Conservation (phyloP, 1,284 basidiomycete species). For the Rhodotorula mucilaginosa region DNA sequence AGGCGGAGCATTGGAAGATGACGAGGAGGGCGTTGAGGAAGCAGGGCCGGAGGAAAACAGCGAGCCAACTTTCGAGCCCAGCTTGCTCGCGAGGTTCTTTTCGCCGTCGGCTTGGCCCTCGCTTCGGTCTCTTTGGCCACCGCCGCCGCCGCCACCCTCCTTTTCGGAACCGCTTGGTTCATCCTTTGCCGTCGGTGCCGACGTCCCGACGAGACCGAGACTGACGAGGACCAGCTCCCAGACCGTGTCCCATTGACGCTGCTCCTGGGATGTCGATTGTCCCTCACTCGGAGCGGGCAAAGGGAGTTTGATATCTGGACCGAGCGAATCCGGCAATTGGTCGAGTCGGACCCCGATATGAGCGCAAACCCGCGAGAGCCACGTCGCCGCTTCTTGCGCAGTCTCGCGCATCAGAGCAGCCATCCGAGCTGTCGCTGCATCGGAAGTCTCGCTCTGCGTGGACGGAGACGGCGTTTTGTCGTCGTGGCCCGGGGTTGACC, state of each 20-base stretch:
- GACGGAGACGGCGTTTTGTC: too few relatives aligned
- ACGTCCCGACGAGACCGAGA: constrained; percentile 31
- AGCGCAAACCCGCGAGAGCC: constrained; percentile 22
- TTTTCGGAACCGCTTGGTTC: not conserved
- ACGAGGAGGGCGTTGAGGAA: not conserved
- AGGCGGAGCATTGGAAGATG: not conserved
- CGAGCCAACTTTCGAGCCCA: constrained; percentile 12
- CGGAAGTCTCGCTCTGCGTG: constrained; percentile 19
- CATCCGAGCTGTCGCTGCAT: constrained; percentile 20
- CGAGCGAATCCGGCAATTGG: constrained; percentile 22
- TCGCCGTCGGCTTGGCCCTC: not conserved
- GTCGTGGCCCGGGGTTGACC: too few relatives aligned
- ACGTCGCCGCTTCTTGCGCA: constrained; percentile 3
- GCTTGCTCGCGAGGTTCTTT: not conserved
- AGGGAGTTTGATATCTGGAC: not conserved
- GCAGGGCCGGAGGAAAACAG: constrained; percentile 13
- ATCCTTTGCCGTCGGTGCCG: constrained; percentile 6
- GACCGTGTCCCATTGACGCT: constrained; percentile 21
- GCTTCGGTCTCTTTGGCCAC: not conserved
- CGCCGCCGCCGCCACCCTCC: not conserved
- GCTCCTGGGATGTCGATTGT: not conserved
- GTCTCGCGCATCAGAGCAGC: constrained; percentile 5
- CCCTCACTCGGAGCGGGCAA: not conserved
- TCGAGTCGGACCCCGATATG: constrained; percentile 27
- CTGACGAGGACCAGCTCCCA: constrained; percentile 35